phyloP scores from a whole-genome alignment of 2,329 filamentous ascomycete species.

The Fusarium lyarnte region DNA sequence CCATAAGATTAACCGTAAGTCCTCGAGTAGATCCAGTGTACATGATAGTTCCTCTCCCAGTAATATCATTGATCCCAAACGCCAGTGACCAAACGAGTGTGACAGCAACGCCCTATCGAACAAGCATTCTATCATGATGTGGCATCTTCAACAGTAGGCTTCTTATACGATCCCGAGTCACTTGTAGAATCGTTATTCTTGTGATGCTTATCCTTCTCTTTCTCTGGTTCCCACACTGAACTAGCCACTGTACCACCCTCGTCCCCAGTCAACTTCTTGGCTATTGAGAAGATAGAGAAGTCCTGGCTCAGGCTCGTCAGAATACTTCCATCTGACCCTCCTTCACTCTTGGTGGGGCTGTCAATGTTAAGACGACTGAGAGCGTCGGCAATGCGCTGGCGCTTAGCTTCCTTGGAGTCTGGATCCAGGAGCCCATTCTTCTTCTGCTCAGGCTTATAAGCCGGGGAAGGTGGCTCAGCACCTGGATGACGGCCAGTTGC shows the following conservation, averaged over 20 bases:
- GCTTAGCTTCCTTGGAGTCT: slow-evolving; percentile 28
- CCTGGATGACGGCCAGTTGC: slow-evolving; percentile 30
- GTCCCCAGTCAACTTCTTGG: slow-evolving; percentile 33
- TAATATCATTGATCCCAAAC: slow-evolving; percentile 10
- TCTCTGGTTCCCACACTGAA: slow-evolving; percentile 33
- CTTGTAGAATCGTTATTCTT: slow-evolving; percentile 20
- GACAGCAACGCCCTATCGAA: background rate
- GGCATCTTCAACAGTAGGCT: slow-evolving; percentile 39
- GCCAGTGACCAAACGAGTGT: slow-evolving; percentile 20
- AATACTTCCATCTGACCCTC: slow-evolving; percentile 25
- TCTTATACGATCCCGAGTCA: slow-evolving; percentile 37
- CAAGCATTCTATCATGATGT: background rate
- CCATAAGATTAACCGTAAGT: background rate
- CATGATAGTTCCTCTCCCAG: slow-evolving; percentile 1
- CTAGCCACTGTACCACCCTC: slow-evolving; percentile 38
- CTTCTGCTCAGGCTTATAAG: slow-evolving; percentile 2
- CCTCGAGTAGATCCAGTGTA: slow-evolving; percentile 1
- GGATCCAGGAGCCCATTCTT: slow-evolving; percentile 4
- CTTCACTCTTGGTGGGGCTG: slow-evolving; percentile 19
- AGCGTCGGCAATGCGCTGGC: slow-evolving; percentile 35
- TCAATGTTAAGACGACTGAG: slow-evolving; percentile 32
- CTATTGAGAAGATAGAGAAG: slow-evolving; percentile 39
- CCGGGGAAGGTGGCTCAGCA: slow-evolving; percentile 17
- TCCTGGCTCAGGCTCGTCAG: slow-evolving; percentile 36
- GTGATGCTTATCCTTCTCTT: background rate